These are phyloP conservation scores for Hypoxylon crocopeplum DNA, from an alignment of 495 filamentous ascomycete genomes.

Conservation along the genomic window DNA sequence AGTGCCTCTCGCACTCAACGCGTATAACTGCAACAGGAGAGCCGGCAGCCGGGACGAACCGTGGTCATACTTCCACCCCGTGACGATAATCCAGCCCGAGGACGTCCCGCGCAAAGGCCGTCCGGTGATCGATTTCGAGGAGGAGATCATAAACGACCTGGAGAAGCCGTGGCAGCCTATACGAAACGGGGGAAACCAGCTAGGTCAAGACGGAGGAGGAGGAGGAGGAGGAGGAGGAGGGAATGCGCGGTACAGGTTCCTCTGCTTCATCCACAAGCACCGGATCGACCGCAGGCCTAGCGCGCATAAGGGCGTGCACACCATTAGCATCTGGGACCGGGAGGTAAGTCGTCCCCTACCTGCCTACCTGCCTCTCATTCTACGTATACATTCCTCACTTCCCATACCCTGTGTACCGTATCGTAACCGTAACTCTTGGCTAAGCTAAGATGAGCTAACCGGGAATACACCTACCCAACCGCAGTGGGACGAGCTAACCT, in stretches of 20 bases:
- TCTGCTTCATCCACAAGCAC: conserved; percentile 36
- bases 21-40: conserved; percentile 21
- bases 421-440: too few species aligned
- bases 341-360: conserved; percentile 9
- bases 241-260: conserved; percentile 21
- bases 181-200: neutral
- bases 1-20: conserved; percentile 27
- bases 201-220: neutral
- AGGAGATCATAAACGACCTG: conserved; percentile 1
- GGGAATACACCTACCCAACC: neutral
- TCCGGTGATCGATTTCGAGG: conserved; percentile 4
- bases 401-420: too few species aligned
- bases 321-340: conserved; percentile 34
- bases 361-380: neutral
- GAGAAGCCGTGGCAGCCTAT: conserved; percentile 7
- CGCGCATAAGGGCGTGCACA: conserved; percentile 24
- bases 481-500: conserved; percentile 32
- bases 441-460: too few species aligned
- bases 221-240: neutral
- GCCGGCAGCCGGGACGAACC: neutral
- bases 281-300: conserved; percentile 10
- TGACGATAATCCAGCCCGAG: conserved; percentile 18
- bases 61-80: conserved; percentile 26
- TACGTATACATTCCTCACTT: too few species aligned
- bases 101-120: neutral